Evolutionary conservation across 2,329 filamentous ascomycete species (phyloP).

Genomic region (Pseudohalonectria lignicola): DNA sequence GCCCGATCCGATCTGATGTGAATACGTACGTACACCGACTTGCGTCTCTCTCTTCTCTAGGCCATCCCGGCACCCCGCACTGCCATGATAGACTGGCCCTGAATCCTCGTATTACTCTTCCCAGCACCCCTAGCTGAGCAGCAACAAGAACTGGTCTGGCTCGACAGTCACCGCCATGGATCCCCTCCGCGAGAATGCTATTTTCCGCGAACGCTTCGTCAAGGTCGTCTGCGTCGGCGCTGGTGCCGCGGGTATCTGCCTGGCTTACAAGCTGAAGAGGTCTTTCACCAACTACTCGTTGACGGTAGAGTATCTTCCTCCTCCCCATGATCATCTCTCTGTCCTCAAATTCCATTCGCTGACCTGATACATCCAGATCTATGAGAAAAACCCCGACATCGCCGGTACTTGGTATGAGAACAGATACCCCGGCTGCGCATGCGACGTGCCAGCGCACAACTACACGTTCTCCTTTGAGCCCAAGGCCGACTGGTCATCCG

Average conservation of each 20-base stretch:
- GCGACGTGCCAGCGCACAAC: slow-evolving; percentile 27
- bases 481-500: slow-evolving; percentile 18
- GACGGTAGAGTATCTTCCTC: too few relatives aligned
- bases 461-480: slow-evolving; percentile 17
- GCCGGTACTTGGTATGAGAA: slow-evolving; percentile 43
- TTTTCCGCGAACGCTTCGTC: neutral
- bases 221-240: slow-evolving; percentile 23
- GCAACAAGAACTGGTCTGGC: too few relatives aligned
- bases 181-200: neutral
- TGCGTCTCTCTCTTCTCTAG: neutral
- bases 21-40: neutral
- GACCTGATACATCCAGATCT: slow-evolving; percentile 19
- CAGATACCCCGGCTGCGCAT: slow-evolving; percentile 30
- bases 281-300: slow-evolving; percentile 21
- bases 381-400: slow-evolving; percentile 35
- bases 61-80: too few relatives aligned
- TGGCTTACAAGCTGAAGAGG: slow-evolving; percentile 36
- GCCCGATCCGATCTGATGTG: neutral
- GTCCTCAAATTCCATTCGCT: too few relatives aligned
- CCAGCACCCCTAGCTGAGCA: too few relatives aligned
- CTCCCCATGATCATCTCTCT: too few relatives aligned
- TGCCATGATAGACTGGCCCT: too few relatives aligned
- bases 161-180: neutral
- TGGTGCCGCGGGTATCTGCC: slow-evolving; percentile 31
- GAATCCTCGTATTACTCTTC: too few relatives aligned